Evolutionary conservation across 2,329 filamentous ascomycete genomes (phyloP).

Genomic region (Xylariaceae sp.): DNA sequence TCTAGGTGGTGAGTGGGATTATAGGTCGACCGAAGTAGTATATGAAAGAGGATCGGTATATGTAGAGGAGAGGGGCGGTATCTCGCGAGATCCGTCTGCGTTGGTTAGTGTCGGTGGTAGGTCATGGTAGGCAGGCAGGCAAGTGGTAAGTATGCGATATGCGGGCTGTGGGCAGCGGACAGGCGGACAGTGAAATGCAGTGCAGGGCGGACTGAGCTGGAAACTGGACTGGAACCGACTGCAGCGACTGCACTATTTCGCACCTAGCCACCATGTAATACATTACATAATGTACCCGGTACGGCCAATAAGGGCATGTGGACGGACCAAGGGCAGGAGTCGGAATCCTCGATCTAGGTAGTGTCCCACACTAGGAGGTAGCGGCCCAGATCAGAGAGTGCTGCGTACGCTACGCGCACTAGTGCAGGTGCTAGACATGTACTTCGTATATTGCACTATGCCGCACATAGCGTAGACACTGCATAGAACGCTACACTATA

Average conservation of each 20-base stretch:
- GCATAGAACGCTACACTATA: not conserved
- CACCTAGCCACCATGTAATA: not conserved
- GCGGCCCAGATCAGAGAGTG: not conserved
- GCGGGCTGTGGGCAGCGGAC: constrained; percentile 17
- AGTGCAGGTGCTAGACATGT: not conserved
- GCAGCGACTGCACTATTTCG: too few relatives aligned
- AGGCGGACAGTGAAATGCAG: not conserved
- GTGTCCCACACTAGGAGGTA: not conserved
- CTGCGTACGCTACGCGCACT: not conserved
- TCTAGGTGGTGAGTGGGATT: not conserved
- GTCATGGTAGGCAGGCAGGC: not conserved
- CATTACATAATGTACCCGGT: not conserved
- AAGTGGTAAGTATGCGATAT: constrained; percentile 1
- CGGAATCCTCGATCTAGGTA: not conserved
- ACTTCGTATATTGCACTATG: not conserved
- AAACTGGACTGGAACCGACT: too few relatives aligned
- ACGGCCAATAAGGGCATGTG: not conserved
- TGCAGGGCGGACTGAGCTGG: not conserved
- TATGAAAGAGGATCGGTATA: not conserved
- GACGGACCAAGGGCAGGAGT: not conserved
- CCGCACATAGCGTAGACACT: not conserved
- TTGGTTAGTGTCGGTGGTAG: not conserved
- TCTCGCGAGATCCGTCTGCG: constrained; percentile 1
- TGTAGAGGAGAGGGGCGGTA: constrained; percentile 2
- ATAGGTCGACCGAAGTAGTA: not conserved